Base-by-base conservation (phyloP, 495 filamentous ascomycete genomes). In the Annulohypoxylon moriforme region DNA sequence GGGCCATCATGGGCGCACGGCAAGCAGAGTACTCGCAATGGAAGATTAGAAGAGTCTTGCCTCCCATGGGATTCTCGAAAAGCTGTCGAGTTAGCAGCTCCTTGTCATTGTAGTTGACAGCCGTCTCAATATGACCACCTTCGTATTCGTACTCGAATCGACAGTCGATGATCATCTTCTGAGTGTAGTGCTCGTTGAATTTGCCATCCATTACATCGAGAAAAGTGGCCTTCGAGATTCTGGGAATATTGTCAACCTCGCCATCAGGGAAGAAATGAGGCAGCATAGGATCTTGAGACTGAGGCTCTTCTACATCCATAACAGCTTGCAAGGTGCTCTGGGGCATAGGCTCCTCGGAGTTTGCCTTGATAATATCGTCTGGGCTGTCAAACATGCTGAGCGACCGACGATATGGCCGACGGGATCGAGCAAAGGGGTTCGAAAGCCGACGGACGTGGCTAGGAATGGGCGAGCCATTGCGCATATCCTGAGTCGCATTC, bases 1-100 rank as follows among this genome's bases (percentile, higher is more conserved):
- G 90, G 10, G 93, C 93, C 94, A 98, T 98, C 73, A 97, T 91
- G 25, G 96, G 96, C n/a, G 96, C 96, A 24, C 96, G 92, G 81
- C 97, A 95, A 34, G 93, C 94, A 24, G 96, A 98, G 78, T 98
- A 99, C 77, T 99, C 96, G 85, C 96, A 99, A 80, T 99, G 96
- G 70, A 99, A 90, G 62, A 99, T 90, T 50, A 99, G 76, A 6
- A 97, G 85, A 0, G 93, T 94, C 59, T 89, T 91, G 22, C 86
- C 85, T 61, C 89, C 82, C 66, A 88, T 87, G 1, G 86, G 80
- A 27, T 80, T 81, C 49, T 87, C 82, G 78, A 99, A 97, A 9
- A 99, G 87, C 53, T 94, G 86, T 56, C 82, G 81, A 0, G 94
- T 89, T 65, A 99, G 83, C 31, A 89, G 79, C 69, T 98, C 95